Conservation (phyloP, 2,329 filamentous ascomycete genomes). For the Neofusicoccum kwambonambiense region DNA sequence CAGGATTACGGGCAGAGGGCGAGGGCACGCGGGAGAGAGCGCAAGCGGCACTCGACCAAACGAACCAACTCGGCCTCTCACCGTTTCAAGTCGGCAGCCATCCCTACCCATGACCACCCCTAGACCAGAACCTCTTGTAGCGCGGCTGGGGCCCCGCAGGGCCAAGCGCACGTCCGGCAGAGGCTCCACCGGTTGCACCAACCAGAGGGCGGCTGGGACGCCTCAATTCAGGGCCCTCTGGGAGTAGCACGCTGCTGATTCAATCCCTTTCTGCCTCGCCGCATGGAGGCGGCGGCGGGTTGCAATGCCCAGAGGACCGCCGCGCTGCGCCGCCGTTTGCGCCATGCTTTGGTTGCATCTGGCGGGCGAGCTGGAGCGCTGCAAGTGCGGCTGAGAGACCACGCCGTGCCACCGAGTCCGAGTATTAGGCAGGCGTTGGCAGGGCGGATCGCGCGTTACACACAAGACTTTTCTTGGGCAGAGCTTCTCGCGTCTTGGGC, state of each 20-base stretch:
- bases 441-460: background rate
- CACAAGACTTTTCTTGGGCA: constrained; percentile 9
- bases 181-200: constrained; percentile 5
- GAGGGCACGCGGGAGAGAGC: background rate
- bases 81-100: constrained; percentile 1
- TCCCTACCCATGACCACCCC: constrained; percentile 3
- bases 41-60: constrained; percentile 1
- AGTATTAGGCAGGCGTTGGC: no score
- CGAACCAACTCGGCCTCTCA: background rate
- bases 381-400: constrained; percentile 11
- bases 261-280: background rate
- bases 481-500: constrained; percentile 6
- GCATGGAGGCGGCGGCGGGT: background rate
- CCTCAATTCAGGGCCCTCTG: background rate
- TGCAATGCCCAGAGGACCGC: background rate
- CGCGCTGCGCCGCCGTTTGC: background rate
- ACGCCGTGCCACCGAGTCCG: background rate
- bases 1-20: background rate
- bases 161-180: background rate
- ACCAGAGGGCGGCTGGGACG: constrained; percentile 10
- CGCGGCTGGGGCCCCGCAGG: constrained; percentile 11
- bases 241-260: background rate
- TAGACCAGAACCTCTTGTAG: background rate
- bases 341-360: background rate
- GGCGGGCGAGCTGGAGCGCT: background rate